Evolutionary conservation across 2,329 filamentous ascomycete genomes (phyloP).

Genomic region (Xylariaceae sp.): DNA sequence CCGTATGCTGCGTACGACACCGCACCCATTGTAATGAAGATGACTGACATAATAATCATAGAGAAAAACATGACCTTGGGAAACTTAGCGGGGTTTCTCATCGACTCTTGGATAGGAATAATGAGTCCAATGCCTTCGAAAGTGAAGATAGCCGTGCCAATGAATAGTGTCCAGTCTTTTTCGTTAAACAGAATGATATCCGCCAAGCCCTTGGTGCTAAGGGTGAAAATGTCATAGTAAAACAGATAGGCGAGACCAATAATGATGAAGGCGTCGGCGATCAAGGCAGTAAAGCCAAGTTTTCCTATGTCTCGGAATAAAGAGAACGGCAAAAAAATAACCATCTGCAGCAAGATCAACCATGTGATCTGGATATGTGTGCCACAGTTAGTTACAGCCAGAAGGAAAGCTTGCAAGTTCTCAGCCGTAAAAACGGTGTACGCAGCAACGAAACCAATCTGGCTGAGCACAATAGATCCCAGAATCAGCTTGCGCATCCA

Average conservation of each 20-base stretch:
- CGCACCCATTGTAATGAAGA: conserved; percentile 91
- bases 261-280: conserved; percentile 94
- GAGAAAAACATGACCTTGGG: conserved; percentile 85
- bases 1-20: conserved; percentile 96
- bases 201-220: conserved; percentile 75
- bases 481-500: conserved; percentile 91
- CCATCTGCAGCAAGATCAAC: conserved; percentile 92
- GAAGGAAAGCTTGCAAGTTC: conserved; percentile 92
- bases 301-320: conserved; percentile 96
- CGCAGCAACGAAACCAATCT: conserved; percentile 91
- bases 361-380: conserved; percentile 84
- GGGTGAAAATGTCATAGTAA: conserved; percentile 90
- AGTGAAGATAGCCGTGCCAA: conserved; percentile 98
- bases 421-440: conserved; percentile 98
- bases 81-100: conserved; percentile 90
- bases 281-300: conserved; percentile 89
- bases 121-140: conserved; percentile 98
- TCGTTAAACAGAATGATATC: conserved; percentile 92
- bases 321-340: conserved; percentile 93
- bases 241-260: conserved; percentile 92
- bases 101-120: conserved; percentile 97
- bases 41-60: conserved; percentile 91
- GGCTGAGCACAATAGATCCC: conserved; percentile 89
- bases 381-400: conserved; percentile 87
- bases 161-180: conserved; percentile 94